Evolutionary conservation across 257 asterid species (phyloP), one percentile per base, ranked within the genome.

Genomic region (Solanum gracilifrons): DNA sequence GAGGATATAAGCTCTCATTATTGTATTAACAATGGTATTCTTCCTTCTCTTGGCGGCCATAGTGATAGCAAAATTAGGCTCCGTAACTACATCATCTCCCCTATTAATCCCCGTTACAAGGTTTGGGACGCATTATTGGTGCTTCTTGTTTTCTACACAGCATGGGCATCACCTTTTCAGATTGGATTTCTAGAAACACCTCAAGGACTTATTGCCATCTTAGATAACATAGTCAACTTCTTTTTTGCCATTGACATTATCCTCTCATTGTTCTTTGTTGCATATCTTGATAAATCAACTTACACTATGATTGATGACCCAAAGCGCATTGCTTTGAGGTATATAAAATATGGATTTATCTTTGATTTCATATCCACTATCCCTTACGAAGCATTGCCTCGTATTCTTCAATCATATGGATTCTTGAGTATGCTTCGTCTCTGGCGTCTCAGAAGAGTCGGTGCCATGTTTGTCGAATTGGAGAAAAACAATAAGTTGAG

Each of bases 361-460:
- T 90, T 95, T 84, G 98, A 95, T 77, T 89, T 93, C 62, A 89
- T 94, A 62, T 91, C 98, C 88, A 93, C 97, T 8, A 84, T 94
- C 55, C 98, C 98, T 88, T 71, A 94, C 0, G 94, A 94, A 5
- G n/a, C 90, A 68, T 80, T 93, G 77, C 96, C 98, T 10, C n/a
- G 37, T 11, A 31, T 76, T 55, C 43, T 86, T 21, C 88, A 89
- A 41, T 85, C 90, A 13, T 93, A 89, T 88, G 95, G 93, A 74
- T 93, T 90, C 90, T 88, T 94, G 87, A 92, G 90, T 60, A 90
- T 95, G 92, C 97, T 95, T 86, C 98, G 97, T 10, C 96, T 95
- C 87, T 95, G 98, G 98, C 98, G 98, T 82, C 95, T 95, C 87
- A 88, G 95, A 82, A 90, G 98, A 92, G 98, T 92, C 82, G 92